Percentiles rank a stretch among this genome's conserved stretches.
These are phyloP conservation scores for Nicotiana sylvestris DNA, from an alignment of 257 asterid species.

Conservation along the genomic window DNA sequence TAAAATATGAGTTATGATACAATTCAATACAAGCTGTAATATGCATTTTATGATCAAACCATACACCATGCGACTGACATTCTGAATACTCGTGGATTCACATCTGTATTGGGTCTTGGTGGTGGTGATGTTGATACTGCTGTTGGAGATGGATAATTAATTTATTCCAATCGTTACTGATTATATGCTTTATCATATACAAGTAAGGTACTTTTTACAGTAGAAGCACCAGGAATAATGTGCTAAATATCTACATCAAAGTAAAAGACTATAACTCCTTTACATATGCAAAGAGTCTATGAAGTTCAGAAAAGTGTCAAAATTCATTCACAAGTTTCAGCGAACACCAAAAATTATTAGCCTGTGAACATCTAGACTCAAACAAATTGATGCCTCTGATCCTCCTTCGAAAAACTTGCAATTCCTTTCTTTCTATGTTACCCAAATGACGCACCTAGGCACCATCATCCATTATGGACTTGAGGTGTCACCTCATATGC, in stretches of 20 bases:
- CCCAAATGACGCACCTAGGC: no score
- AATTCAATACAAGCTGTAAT: neutral
- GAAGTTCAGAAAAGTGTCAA: neutral
- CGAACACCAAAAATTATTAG: neutral
- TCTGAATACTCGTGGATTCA: neutral
- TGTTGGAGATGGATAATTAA: neutral
- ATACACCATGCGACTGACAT: neutral
- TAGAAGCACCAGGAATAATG: neutral
- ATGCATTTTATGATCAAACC: neutral
- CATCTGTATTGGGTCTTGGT: neutral
- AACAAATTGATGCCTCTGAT: neutral
- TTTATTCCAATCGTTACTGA: neutral
- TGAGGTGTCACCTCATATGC: no score
- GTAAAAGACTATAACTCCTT: neutral
- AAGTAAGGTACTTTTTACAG: neutral
- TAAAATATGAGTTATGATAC: neutral
- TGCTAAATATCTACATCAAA: neutral
- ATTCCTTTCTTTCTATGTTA: no score
- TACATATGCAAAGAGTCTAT: neutral
- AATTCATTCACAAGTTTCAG: neutral
- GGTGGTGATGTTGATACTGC: neutral
- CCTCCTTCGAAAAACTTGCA: neutral
- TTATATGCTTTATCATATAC: no score
- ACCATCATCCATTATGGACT: no score
- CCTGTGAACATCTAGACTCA: neutral